Evolutionary conservation across 1,284 basidiomycete species (phyloP).

Genomic region (Cerrena zonata): DNA sequence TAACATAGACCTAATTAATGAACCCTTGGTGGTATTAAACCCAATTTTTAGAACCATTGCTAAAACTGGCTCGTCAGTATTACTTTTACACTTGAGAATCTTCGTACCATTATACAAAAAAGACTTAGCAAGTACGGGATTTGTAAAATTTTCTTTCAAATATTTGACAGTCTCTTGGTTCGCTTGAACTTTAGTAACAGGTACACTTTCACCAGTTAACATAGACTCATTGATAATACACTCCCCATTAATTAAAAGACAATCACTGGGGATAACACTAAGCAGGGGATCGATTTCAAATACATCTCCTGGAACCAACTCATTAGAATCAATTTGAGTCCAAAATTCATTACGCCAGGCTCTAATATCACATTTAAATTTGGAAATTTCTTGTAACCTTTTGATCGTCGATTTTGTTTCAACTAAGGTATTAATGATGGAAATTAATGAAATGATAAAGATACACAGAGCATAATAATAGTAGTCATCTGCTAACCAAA

Average conservation of each 20-base stretch:
- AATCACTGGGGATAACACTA: conserved; percentile 84
- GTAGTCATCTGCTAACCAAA: conserved; percentile 94
- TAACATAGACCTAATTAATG: conserved; percentile 93
- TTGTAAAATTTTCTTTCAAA: conserved; percentile 68
- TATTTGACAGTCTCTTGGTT: conserved; percentile 64
- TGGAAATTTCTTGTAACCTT: conserved; percentile 95
- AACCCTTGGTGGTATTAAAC: conserved; percentile 97
- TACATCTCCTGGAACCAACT: conserved; percentile 90
- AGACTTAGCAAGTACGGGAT: conserved; percentile 74
- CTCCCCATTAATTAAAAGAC: conserved; percentile 87
- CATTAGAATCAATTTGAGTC: conserved; percentile 78
- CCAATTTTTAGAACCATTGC: conserved; percentile 90
- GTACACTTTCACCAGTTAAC: conserved; percentile 94
- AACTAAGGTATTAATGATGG: conserved; percentile 81
- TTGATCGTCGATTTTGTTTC: conserved; percentile 92
- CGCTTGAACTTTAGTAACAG: conserved; percentile 80
- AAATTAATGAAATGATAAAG: conserved; percentile 82
- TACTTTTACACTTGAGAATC: conserved; percentile 84
- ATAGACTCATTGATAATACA: conserved; percentile 98
- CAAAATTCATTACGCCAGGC: conserved; percentile 68
- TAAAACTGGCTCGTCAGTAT: conserved; percentile 61
- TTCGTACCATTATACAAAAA: conserved; percentile 92
- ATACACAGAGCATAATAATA: conserved; percentile 99
- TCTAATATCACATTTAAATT: conserved; percentile 78
- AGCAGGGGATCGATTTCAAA: conserved; percentile 79